Percentiles rank a stretch among this genome's conserved stretches.
Evolutionary conservation across 2,329 filamentous ascomycete genomes (phyloP).

Genomic region (Botrytis deweyae): DNA sequence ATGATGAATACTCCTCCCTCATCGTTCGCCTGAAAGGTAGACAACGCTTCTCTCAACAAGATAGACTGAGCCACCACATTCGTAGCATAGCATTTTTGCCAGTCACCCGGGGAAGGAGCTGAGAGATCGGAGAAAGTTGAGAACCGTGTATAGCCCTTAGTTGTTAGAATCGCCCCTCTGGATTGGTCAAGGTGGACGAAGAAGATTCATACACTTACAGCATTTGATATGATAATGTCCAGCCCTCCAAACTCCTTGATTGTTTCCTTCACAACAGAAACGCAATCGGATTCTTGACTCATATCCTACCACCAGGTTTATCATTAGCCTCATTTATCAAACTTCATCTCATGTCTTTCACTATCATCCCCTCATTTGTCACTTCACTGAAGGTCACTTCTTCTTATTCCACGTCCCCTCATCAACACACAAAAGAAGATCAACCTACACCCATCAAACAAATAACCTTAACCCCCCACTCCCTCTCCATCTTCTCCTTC

Average conservation of each 20-base stretch:
- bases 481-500: constrained; percentile 48
- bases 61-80: constrained; percentile 58
- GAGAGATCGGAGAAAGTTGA: constrained; percentile 32
- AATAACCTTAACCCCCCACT: constrained; percentile 53
- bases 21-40: constrained; percentile 59
- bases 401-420: background rate
- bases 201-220: constrained; percentile 44
- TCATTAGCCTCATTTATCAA: background rate
- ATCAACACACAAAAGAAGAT: background rate
- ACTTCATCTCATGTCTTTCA: background rate
- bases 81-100: constrained; percentile 53
- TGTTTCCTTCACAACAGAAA: constrained; percentile 52
- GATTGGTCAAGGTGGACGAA: background rate
- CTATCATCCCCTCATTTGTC: background rate
- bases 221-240: constrained; percentile 65
- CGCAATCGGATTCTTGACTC: constrained; percentile 53
- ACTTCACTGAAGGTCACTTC: background rate
- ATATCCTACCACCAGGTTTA: constrained; percentile 49
- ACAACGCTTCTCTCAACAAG: constrained; percentile 56
- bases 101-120: constrained; percentile 31
- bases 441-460: constrained; percentile 55
- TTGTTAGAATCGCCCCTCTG: background rate
- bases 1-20: constrained; percentile 64
- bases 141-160: constrained; percentile 37
- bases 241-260: constrained; percentile 58